Percentiles rank a stretch among this genome's conserved stretches.
Conservation (phyloP, 768 basidiomycete genomes). For the Hysterangium stoloniferum region DNA sequence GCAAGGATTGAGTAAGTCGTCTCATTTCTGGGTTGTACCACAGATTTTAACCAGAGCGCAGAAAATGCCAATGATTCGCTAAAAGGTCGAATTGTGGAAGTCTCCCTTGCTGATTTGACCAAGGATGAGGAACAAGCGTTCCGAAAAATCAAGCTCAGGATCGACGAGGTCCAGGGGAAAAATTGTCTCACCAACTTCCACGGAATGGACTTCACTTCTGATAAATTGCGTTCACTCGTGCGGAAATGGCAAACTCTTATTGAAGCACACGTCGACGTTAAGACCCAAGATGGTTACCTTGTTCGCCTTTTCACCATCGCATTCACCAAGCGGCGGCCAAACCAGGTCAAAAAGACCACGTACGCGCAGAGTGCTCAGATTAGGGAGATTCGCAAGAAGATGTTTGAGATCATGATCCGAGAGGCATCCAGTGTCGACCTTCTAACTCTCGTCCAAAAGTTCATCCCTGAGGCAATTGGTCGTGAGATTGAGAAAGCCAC, state of each 20-base stretch:
- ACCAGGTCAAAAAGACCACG: constrained; percentile 98
- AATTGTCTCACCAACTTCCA: constrained; percentile 99
- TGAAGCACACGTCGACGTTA: constrained; percentile 97
- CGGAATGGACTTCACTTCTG: constrained; percentile 99
- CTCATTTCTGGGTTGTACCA: not conserved
- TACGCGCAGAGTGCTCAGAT: constrained; percentile 95
- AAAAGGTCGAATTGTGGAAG: constrained; percentile 93
- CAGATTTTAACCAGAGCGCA: constrained; percentile 25
- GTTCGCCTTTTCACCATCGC: constrained; percentile 97
- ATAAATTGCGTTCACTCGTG: constrained; percentile 99
- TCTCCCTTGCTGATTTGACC: constrained; percentile 95
- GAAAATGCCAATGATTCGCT: constrained; percentile 99
- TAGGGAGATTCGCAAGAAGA: constrained; percentile 97
- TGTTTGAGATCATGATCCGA: constrained; percentile 98
- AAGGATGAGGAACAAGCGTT: constrained; percentile 99
- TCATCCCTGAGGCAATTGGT: constrained; percentile 97
- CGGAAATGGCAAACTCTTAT: constrained; percentile 99
- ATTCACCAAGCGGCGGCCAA: constrained; percentile 95
- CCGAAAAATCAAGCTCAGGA: constrained; percentile 98
- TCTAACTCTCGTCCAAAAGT: constrained; percentile 98
- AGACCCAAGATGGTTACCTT: constrained; percentile 99
- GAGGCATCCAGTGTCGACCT: constrained; percentile 93
- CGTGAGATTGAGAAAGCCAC: constrained; percentile 99
- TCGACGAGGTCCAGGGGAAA: constrained; percentile 96
- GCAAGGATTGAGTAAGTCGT: constrained; percentile 86